A percentile compares a stretch with the other conserved stretches of the same genome.
These are phyloP conservation scores for Coemansia erecta DNA, from an alignment of 192 early-diverging fungal species.

Conservation along the genomic window DNA sequence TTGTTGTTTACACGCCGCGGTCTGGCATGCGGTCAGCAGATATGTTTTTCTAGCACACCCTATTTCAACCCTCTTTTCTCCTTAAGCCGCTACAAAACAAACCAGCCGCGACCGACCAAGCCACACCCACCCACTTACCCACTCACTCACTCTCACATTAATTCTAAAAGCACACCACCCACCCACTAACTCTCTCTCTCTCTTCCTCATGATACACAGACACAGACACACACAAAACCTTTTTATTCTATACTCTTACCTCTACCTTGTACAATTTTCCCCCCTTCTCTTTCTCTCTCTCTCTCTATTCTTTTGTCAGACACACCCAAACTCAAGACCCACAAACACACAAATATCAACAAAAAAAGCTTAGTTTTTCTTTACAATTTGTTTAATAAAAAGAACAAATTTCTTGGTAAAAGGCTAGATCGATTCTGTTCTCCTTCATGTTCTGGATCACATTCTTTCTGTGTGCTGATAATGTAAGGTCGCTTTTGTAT, in stretches of 20 bases:
- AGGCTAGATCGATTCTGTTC: neutral
- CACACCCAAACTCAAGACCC: neutral
- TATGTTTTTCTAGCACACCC: too few species aligned
- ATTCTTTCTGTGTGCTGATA: too few species aligned
- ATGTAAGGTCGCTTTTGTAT: neutral
- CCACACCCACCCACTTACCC: neutral
- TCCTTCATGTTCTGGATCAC: too few species aligned
- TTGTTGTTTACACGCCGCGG: too few species aligned
- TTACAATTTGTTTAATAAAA: neutral
- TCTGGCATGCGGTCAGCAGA: too few species aligned
- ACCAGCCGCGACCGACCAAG: too few species aligned
- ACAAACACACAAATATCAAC: neutral
- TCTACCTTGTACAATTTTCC: constrained; percentile 11
- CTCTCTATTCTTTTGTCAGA: neutral
- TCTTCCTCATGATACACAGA: constrained; percentile 3
- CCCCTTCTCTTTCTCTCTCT: neutral
- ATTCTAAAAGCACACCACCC: neutral
- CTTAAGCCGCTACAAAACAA: too few species aligned
- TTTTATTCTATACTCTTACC: neutral
- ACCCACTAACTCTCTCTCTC: neutral
- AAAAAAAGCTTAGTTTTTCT: neutral
- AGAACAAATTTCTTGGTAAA: neutral
- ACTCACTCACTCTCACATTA: neutral
- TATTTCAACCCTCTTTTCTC: too few species aligned
- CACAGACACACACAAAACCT: neutral